phyloP scores from a whole-genome alignment of 257 asterid species.

The Scutellaria galericulata region DNA sequence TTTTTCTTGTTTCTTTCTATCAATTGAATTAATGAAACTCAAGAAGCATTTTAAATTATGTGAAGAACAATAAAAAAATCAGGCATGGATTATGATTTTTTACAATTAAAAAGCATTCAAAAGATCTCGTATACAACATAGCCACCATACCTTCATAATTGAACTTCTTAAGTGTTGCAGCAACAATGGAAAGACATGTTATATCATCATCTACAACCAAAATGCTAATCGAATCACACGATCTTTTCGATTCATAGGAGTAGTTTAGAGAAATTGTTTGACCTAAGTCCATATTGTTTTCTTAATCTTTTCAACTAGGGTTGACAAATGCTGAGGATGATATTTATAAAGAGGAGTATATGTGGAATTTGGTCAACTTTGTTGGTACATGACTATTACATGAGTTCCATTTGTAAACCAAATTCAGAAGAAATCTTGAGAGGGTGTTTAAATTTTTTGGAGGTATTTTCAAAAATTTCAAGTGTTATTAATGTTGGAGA shows the following conservation, averaged over 20 bases:
- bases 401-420: too few species aligned
- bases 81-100: too few species aligned
- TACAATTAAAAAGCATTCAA: too few species aligned
- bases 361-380: conserved; percentile 35
- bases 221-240: conserved; percentile 36
- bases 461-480: neutral
- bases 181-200: conserved; percentile 53
- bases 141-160: conserved; percentile 45
- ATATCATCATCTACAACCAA: conserved; percentile 66
- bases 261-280: neutral
- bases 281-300: conserved; percentile 34
- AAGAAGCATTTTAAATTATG: too few species aligned
- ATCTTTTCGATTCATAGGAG: conserved; percentile 1
- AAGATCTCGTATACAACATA: neutral
- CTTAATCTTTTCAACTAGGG: neutral
- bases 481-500: conserved; percentile 19
- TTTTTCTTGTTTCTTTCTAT: neutral
- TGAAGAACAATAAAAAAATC: neutral
- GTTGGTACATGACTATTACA: conserved; percentile 14
- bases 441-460: neutral
- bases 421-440: conserved; percentile 1
- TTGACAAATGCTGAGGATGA: conserved; percentile 34
- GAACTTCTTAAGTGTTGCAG: conserved; percentile 56
- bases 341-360: conserved; percentile 15
- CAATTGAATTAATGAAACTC: too few species aligned